Evolutionary conservation across 2,329 filamentous ascomycete genomes (phyloP).

Genomic region (Exophiala bonariae): DNA sequence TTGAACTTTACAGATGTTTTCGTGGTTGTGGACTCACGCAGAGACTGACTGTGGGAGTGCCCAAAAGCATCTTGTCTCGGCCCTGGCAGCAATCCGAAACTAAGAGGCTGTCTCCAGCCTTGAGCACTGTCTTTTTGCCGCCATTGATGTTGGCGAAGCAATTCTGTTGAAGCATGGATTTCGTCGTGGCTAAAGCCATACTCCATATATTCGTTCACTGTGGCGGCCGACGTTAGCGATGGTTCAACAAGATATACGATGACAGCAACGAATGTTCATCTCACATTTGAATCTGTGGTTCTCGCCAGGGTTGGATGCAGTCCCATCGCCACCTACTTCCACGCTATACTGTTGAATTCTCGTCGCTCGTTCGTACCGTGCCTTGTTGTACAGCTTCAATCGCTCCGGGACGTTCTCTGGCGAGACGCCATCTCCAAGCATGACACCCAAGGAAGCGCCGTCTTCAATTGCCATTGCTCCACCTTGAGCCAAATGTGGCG

Average conservation of each 20-base stretch:
- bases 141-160: slow-evolving; percentile 50
- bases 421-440: slow-evolving; percentile 36
- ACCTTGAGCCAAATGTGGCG: slow-evolving; percentile 62
- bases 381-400: slow-evolving; percentile 59
- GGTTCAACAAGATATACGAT: too few species aligned
- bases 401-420: slow-evolving; percentile 52
- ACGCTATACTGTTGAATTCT: slow-evolving; percentile 38
- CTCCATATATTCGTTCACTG: slow-evolving; percentile 37
- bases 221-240: background rate
- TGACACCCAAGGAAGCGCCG: slow-evolving; percentile 5
- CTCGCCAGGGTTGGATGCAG: slow-evolving; percentile 16
- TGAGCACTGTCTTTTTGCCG: slow-evolving; percentile 47
- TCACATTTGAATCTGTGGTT: background rate
- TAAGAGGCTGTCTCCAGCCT: slow-evolving; percentile 47
- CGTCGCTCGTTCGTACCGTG: slow-evolving; percentile 58
- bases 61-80: slow-evolving; percentile 40
- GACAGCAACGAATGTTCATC: background rate
- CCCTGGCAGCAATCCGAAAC: slow-evolving; percentile 49
- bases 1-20: slow-evolving; percentile 52
- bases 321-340: background rate
- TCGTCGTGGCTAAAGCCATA: slow-evolving; percentile 62
- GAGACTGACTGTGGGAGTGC: slow-evolving; percentile 27
- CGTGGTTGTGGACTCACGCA: slow-evolving; percentile 37
- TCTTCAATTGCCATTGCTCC: slow-evolving; percentile 63
- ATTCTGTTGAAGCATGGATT: slow-evolving; percentile 53